Evolutionary conservation across 2,329 filamentous ascomycete species (phyloP), one percentile per base, ranked within the genome.

Genomic region (Cryoendolithus antarcticus): DNA sequence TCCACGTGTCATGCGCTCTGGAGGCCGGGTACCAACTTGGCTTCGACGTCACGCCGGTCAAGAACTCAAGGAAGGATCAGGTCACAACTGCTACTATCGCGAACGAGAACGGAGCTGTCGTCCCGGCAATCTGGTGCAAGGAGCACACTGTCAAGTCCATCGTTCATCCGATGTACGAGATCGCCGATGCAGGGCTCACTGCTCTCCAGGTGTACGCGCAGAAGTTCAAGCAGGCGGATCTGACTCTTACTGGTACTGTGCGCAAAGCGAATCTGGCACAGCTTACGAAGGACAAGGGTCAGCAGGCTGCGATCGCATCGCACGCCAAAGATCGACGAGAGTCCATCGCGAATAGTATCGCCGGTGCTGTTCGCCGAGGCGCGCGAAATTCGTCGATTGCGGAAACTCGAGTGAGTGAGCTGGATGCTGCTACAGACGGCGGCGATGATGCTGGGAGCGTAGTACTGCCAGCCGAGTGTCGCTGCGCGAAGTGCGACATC

Each of bases 181-280:
- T 74, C 13, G 77, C 82, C 8, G 77, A 80, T 40, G 77, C 81
- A 12, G 77, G 77, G n/a, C 62, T 77, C 38, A 93, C 80, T 50
- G 86, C 84, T 7, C 65, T 98, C 36, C 86, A 95, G 58, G 70
- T 93, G 19, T 98, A 83, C 57, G 84, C 82, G 33, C 80, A 81
- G 49, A 86, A 80, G 42, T 95, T 86, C 67, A 98, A 98, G 61
- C 89, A 96, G 62, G 89, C 91, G 6, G 91, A 98, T 57, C 72
- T 89, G 31, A 77, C 83, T 2, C 66, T 95, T 50, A 95, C 88
- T 2, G 91, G 91, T 21, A 95, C 89, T 11, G 85, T 91, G 13
- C 81, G 91, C 39, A 95, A 94, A 62, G 89, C 91, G 13, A 91
- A 85, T 43, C 72, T 91, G 32, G 55, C 74, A 80, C 54, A 76